These are phyloP conservation scores for Penicillium sp. DNA, from an alignment of 2,329 filamentous ascomycete genomes.

Conservation along the genomic window DNA sequence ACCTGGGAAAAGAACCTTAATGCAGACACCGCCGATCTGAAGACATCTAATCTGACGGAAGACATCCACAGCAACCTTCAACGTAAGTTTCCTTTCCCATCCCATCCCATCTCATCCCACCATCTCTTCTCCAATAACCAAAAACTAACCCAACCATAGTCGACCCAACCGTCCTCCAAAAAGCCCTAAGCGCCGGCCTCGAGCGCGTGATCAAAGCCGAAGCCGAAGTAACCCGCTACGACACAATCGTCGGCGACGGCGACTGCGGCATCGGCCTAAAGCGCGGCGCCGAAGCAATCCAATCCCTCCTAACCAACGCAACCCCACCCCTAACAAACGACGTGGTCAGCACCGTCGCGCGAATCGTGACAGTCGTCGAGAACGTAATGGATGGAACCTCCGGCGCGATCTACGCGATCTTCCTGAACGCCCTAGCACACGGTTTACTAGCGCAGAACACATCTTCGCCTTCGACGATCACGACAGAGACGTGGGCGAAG, in stretches of 20 bases:
- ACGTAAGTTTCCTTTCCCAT: conserved; percentile 37
- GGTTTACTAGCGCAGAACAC: conserved; percentile 59
- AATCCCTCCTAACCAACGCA: conserved; percentile 44
- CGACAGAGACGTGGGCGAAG: conserved; percentile 58
- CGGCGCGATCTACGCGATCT: conserved; percentile 81
- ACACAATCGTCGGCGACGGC: conserved; percentile 84
- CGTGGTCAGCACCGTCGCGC: conserved; percentile 58
- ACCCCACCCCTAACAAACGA: conserved; percentile 54
- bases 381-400: conserved; percentile 72
- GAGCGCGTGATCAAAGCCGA: conserved; percentile 63
- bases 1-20: conserved; percentile 57
- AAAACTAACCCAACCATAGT: conserved; percentile 36
- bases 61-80: conserved; percentile 55
- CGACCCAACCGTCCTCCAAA: conserved; percentile 52
- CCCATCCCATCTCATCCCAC: neutral
- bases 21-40: conserved; percentile 44
- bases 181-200: conserved; percentile 56
- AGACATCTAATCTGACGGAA: conserved; percentile 43
- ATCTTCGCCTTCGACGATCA: conserved; percentile 47
- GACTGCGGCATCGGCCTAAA: conserved; percentile 86
- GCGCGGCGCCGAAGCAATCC: conserved; percentile 72
- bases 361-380: conserved; percentile 65
- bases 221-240: conserved; percentile 64
- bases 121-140: neutral
- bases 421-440: conserved; percentile 79